phyloP scores from a whole-genome alignment of 164 flowering plant species.

The Nymphaea colorata region DNA sequence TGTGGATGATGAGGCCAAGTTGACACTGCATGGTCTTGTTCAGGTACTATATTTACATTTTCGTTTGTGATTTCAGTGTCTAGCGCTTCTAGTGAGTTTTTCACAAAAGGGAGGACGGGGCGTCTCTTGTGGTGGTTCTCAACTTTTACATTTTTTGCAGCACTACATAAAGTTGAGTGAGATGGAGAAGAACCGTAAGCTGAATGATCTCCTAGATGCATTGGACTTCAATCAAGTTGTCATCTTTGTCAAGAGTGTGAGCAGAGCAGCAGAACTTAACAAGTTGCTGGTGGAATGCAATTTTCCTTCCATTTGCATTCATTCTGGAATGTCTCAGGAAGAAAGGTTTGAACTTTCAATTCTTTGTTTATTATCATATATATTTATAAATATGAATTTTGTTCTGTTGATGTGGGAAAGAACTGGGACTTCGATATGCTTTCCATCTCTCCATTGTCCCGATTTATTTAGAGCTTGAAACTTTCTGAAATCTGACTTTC shows the following conservation, averaged over 20 bases:
- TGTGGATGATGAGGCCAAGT: conserved; percentile 97
- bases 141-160: conserved; percentile 18
- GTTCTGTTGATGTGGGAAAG: no score
- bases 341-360: conserved; percentile 44
- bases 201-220: conserved; percentile 97
- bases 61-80: no score
- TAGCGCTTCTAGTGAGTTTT: no score
- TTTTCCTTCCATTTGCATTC: conserved; percentile 97
- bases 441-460: no score
- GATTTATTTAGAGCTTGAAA: no score
- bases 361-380: neutral
- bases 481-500: no score
- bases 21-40: conserved; percentile 97
- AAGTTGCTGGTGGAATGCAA: conserved; percentile 91
- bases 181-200: conserved; percentile 86
- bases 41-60: conserved; percentile 41
- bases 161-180: conserved; percentile 96
- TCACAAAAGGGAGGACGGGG: no score
- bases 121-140: no score
- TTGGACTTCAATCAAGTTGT: conserved; percentile 99
- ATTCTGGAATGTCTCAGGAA: conserved; percentile 97
- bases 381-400: no score
- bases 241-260: conserved; percentile 92
- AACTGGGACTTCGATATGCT: no score
- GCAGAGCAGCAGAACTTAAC: conserved; percentile 90